Percentiles rank a stretch among this genome's conserved stretches.
phyloP scores from a whole-genome alignment of 441 rosid species.

The Gossypium trilobum region DNA sequence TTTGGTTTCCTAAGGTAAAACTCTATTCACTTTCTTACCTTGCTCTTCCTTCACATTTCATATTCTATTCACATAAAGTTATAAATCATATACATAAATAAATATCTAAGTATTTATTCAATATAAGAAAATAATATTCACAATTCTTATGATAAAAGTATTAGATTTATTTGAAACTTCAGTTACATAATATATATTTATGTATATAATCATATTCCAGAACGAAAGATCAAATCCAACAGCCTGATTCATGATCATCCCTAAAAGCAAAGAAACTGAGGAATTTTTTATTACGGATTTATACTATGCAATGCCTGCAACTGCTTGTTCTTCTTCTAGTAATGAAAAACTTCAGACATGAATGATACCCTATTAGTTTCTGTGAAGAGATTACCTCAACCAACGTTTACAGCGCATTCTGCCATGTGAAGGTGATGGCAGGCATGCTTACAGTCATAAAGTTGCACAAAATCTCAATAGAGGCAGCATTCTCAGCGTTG shows the following conservation, averaged over 20 bases:
- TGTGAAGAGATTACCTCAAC: background rate
- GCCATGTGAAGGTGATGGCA: background rate
- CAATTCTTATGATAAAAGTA: too few relatives aligned
- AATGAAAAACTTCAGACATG: background rate
- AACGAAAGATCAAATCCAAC: background rate
- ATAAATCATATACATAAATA: too few relatives aligned
- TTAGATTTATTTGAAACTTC: too few relatives aligned
- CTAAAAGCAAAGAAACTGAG: background rate
- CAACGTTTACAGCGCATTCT: background rate
- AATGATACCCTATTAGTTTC: background rate
- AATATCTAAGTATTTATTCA: too few relatives aligned
- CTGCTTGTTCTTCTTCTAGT: background rate
- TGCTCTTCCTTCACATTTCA: too few relatives aligned
- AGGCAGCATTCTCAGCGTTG: background rate
- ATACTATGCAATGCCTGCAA: background rate
- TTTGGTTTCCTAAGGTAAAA: too few relatives aligned
- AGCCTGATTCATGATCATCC: background rate
- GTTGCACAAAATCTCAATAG: background rate
- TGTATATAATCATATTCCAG: background rate
- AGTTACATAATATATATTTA: too few relatives aligned
- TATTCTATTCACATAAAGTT: too few relatives aligned
- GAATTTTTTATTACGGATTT: background rate
- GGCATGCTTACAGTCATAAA: background rate
- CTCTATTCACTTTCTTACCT: too few relatives aligned
- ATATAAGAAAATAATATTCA: too few relatives aligned